phyloP scores from a whole-genome alignment of 768 basidiomycete genomes.

The Podaxis mareebaensis region DNA sequence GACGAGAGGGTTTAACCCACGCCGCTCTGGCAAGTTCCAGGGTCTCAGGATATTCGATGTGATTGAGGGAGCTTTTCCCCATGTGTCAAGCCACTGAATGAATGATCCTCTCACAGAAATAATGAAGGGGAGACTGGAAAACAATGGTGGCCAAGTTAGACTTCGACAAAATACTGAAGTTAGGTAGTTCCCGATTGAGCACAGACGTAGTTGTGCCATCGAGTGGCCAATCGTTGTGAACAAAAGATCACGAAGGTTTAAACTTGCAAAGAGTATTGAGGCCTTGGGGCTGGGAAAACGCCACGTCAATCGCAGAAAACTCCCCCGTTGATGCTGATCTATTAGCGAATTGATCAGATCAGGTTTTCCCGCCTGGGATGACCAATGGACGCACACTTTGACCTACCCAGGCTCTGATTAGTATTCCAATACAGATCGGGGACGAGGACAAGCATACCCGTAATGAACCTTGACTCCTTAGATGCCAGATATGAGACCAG shows the following conservation, averaged over 20 bases:
- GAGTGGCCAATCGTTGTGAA: too few species aligned
- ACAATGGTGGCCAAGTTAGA: too few species aligned
- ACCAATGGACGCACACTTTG: neutral
- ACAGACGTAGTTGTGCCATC: too few species aligned
- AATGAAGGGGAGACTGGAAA: too few species aligned
- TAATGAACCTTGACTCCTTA: slow-evolving; percentile 20
- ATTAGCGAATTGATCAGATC: neutral
- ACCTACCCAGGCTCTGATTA: neutral
- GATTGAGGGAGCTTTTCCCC: neutral
- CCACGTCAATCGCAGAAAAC: neutral
- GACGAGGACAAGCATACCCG: slow-evolving; percentile 13
- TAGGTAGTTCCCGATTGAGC: too few species aligned
- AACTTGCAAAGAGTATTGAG: too few species aligned
- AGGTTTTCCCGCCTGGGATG: neutral
- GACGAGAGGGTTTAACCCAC: neutral
- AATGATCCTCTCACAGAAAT: too few species aligned
- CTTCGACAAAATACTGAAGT: too few species aligned
- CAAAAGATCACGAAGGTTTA: too few species aligned
- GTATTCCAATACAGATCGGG: neutral
- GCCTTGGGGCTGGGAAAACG: neutral
- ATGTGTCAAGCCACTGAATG: too few species aligned
- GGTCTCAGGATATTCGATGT: neutral
- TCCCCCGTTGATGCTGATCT: neutral
- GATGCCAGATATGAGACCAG: slow-evolving; percentile 24
- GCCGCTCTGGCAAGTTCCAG: neutral